Base-by-base conservation (phyloP, 768 basidiomycete genomes). In the Tulasnella sp. region DNA sequence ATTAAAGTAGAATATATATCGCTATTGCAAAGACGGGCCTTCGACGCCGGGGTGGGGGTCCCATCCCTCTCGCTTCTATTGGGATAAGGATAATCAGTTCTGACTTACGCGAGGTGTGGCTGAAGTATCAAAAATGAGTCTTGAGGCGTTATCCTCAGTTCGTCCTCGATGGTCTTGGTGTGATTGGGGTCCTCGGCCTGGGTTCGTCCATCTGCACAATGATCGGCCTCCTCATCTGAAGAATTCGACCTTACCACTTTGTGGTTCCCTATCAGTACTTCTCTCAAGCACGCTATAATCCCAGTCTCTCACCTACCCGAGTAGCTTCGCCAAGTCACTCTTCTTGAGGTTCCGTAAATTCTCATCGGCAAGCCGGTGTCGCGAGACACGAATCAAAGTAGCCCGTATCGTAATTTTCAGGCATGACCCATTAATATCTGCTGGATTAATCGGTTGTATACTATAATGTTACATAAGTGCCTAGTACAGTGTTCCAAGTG, bases 261-360 rank as follows among this genome's bases (percentile, higher is more conserved):
- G 64, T 69, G 64, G 64, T 69, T 69, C 64, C 34, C 2, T 69
- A 69, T 34, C 64, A 37, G 64, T 69, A 11, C 64, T 37, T 69
- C 31, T 34, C 64, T 69, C 64, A 37, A 69, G 14, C 64, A 37
- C 28, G 37, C 31, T 69, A 69, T 69, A 28, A 34, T 31, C 34
- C 31, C 12, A 69, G 31, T 69, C 64, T 37, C 14, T 37, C 5
- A 24, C 12, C 31, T 16, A 69, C 2, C 20, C 11, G 64, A 69
- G 64, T 37, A 31, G 64, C 64, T 69, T 69, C 64, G 37, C 37
- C 64, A 69, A 69, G 64, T 69, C 64, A 28, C 28, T 69, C 64
- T 69, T 69, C 64, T n/a, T n/a, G n/a, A n/a, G n/a, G n/a, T n/a
- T n/a, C n/a, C n/a, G n/a, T n/a, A n/a, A n/a, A n/a, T n/a, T n/a